Conservation (phyloP, 2,329 filamentous ascomycete genomes). For the Nothophoma quercina region DNA sequence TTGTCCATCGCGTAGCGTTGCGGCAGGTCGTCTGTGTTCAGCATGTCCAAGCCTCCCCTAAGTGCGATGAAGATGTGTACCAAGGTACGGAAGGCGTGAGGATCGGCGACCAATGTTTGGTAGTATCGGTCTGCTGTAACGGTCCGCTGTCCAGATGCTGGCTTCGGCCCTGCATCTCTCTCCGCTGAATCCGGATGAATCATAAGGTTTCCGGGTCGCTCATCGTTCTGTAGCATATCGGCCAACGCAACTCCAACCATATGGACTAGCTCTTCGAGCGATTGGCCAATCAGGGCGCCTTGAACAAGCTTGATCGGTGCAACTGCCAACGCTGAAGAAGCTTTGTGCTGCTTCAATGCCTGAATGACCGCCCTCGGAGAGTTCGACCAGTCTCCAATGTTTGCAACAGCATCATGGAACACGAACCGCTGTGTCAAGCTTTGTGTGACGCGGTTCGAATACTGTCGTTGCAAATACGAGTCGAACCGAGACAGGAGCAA, state of each 20-base stretch:
- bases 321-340: conserved; percentile 65
- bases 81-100: conserved; percentile 54
- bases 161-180: conserved; percentile 27
- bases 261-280: conserved; percentile 54
- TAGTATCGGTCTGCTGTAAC: conserved; percentile 36
- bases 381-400: conserved; percentile 63
- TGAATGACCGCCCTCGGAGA: conserved; percentile 66
- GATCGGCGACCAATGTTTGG: conserved; percentile 48
- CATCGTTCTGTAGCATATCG: conserved; percentile 43
- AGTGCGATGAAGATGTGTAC: conserved; percentile 70
- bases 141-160: conserved; percentile 26
- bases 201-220: conserved; percentile 39
- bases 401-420: conserved; percentile 70
- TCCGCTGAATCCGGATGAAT: conserved; percentile 39
- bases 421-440: conserved; percentile 66
- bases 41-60: conserved; percentile 53
- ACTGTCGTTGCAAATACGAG: conserved; percentile 67
- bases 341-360: conserved; percentile 63
- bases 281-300: conserved; percentile 74
- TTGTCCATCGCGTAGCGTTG: conserved; percentile 66
- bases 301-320: conserved; percentile 78
- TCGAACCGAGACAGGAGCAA: conserved; percentile 82
- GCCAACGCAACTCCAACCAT: conserved; percentile 55
- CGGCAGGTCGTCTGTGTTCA: conserved; percentile 26
- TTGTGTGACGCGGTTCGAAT: conserved; percentile 60